These are phyloP conservation scores for Talaromyces stipitatus DNA, from an alignment of 495 filamentous ascomycete genomes.

Conservation along the genomic window DNA sequence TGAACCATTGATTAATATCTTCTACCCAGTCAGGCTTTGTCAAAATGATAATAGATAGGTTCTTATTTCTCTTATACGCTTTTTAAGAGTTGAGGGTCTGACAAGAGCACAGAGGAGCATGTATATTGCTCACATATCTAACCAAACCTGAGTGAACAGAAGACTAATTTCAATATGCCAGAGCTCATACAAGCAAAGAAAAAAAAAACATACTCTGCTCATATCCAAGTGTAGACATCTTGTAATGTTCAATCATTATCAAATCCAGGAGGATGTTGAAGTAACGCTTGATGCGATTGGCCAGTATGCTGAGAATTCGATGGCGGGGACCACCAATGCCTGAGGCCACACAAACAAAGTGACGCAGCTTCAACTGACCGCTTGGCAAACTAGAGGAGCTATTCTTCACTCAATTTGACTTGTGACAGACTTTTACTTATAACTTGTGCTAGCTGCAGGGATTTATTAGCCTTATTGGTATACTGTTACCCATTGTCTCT, in stretches of 20 bases:
- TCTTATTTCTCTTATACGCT: too few relatives aligned
- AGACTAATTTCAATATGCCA: too few relatives aligned
- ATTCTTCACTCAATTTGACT: background rate
- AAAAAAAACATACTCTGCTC: too few relatives aligned
- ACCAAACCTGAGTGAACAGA: too few relatives aligned
- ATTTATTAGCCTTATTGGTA: background rate
- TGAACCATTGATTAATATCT: slow-evolving; percentile 44
- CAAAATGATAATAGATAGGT: too few relatives aligned
- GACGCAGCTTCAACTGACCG: slow-evolving; percentile 2
- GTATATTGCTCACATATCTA: too few relatives aligned
- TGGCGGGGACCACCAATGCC: background rate
- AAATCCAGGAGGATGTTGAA: background rate
- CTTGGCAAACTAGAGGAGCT: background rate
- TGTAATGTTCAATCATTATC: too few relatives aligned
- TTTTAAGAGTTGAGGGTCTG: too few relatives aligned
- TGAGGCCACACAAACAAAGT: background rate
- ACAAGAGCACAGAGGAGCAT: too few relatives aligned
- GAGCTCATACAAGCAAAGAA: too few relatives aligned
- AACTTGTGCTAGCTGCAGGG: background rate
- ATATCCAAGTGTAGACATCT: too few relatives aligned
- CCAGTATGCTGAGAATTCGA: background rate
- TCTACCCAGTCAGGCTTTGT: slow-evolving; percentile 71
- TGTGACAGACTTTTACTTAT: background rate
- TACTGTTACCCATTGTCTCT: background rate
- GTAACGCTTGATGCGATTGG: background rate